A percentile compares a stretch with the other conserved stretches of the same genome.
phyloP scores from a whole-genome alignment of 345 rosid species.

The Sonneratia caseolaris region DNA sequence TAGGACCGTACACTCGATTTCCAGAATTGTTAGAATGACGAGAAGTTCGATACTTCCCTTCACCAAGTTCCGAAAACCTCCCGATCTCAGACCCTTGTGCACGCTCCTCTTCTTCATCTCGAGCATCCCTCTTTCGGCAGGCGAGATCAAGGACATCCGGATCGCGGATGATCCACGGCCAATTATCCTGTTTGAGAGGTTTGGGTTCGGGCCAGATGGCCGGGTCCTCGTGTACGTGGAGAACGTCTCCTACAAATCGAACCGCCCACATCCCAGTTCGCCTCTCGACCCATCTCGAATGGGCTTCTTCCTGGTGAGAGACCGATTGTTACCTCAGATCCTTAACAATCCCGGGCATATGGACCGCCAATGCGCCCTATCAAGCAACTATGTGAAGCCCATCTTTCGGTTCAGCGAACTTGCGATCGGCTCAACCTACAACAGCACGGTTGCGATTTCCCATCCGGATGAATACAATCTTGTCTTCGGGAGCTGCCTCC shows the following conservation, averaged over 20 bases:
- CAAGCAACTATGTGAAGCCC: slow-evolving; percentile 22
- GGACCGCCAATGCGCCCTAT: slow-evolving; percentile 21
- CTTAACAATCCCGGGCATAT: slow-evolving; percentile 15
- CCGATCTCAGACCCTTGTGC: not conserved
- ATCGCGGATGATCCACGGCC: slow-evolving; percentile 27
- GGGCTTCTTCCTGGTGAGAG: slow-evolving; percentile 33
- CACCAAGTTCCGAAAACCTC: not conserved
- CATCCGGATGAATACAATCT: slow-evolving; percentile 32
- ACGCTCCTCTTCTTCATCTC: slow-evolving; percentile 12
- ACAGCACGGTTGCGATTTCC: slow-evolving; percentile 13
- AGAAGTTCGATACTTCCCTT: not conserved
- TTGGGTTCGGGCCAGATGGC: slow-evolving; percentile 33
- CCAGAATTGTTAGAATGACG: not conserved
- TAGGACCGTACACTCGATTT: no score
- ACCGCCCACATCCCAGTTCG: not conserved
- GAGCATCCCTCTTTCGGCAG: slow-evolving; percentile 17
- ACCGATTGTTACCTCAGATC: slow-evolving; percentile 15
- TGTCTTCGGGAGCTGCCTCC: slow-evolving; percentile 39
- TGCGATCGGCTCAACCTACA: slow-evolving; percentile 13
- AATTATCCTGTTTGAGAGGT: slow-evolving; percentile 36
- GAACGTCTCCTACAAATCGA: slow-evolving; percentile 12
- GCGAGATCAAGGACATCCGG: slow-evolving; percentile 33
- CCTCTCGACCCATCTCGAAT: slow-evolving; percentile 15
- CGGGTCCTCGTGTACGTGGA: slow-evolving; percentile 19
- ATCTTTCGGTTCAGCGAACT: slow-evolving; percentile 24